Percentiles rank a stretch among this genome's conserved stretches.
phyloP scores from a whole-genome alignment of 768 basidiomycete species.

The Tulasnella sp. region DNA sequence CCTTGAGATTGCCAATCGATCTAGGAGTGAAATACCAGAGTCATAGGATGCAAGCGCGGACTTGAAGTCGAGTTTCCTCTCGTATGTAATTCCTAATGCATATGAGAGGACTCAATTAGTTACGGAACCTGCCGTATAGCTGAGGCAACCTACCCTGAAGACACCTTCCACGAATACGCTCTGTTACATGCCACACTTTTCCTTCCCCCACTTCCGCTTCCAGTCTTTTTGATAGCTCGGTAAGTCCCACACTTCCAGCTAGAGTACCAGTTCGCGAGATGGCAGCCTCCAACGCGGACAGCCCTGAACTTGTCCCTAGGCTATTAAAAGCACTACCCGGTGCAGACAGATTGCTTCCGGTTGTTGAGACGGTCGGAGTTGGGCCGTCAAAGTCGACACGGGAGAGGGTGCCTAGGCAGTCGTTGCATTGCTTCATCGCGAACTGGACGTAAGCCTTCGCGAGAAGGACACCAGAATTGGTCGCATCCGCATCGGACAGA shows the following conservation, averaged over 20 bases:
- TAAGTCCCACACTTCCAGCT: conserved; percentile 15
- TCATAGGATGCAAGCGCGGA: conserved; percentile 49
- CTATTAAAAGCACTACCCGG: conserved; percentile 2
- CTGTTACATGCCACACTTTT: conserved; percentile 57
- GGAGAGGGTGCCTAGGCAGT: conserved; percentile 49
- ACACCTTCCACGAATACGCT: conserved; percentile 65
- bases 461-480: conserved; percentile 38
- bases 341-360: not conserved
- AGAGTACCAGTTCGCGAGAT: conserved; percentile 16
- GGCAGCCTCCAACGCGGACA: conserved; percentile 13
- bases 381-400: conserved; percentile 41
- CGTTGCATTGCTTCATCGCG: conserved; percentile 52
- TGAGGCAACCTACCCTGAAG: conserved; percentile 42
- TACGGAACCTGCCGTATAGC: not conserved
- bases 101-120: not conserved
- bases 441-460: conserved; percentile 71
- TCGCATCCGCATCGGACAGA: conserved; percentile 41
- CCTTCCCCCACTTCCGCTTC: conserved; percentile 50
- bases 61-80: conserved; percentile 30
- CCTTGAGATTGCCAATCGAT: conserved; percentile 27
- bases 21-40: conserved; percentile 43
- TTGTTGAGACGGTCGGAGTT: not conserved
- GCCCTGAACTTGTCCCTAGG: conserved; percentile 7
- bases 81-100: conserved; percentile 59
- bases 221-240: conserved; percentile 13